These are phyloP conservation scores for Hymenochaete sp. DNA, from an alignment of 1,284 basidiomycete species.

Conservation along the genomic window DNA sequence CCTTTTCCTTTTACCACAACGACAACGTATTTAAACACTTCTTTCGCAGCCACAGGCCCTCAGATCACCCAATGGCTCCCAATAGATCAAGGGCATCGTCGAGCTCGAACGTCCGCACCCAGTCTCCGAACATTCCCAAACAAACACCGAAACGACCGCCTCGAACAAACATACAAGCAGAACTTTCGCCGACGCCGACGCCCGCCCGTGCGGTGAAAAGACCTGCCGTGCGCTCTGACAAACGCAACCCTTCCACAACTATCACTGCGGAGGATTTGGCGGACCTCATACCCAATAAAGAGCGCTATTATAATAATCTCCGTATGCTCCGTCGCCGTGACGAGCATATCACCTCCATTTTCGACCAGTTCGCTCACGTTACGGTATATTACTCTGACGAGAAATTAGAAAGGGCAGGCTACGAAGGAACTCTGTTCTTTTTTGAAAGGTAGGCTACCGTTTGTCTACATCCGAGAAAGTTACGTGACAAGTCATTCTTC, in stretches of 20 bases:
- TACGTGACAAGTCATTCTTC: conserved; percentile 11
- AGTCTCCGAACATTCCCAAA: conserved; percentile 4
- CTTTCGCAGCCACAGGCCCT: neutral
- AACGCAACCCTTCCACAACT: neutral
- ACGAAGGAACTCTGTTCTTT: conserved; percentile 83
- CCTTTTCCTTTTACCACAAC: neutral
- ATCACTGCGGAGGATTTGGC: conserved; percentile 10
- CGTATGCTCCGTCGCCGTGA: conserved; percentile 77
- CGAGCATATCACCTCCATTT: conserved; percentile 68
- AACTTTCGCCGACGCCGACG: conserved; percentile 4
- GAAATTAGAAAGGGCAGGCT: conserved; percentile 78
- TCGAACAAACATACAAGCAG: conserved; percentile 5
- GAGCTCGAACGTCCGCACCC: conserved; percentile 2
- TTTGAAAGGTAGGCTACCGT: conserved; percentile 59
- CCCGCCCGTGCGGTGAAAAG: conserved; percentile 6
- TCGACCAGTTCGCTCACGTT: conserved; percentile 81
- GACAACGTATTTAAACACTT: neutral
- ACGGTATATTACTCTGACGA: conserved; percentile 63
- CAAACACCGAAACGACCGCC: conserved; percentile 6
- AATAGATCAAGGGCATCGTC: conserved; percentile 12
- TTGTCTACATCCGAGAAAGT: conserved; percentile 13
- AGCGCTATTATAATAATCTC: conserved; percentile 69
- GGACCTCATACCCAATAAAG: conserved; percentile 41
- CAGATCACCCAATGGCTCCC: conserved; percentile 10
- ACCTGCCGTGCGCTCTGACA: neutral